A percentile compares a stretch with the other conserved stretches of the same genome.
These are phyloP conservation scores for Forsythia viridissima DNA, from an alignment of 257 asterid species.

Conservation along the genomic window DNA sequence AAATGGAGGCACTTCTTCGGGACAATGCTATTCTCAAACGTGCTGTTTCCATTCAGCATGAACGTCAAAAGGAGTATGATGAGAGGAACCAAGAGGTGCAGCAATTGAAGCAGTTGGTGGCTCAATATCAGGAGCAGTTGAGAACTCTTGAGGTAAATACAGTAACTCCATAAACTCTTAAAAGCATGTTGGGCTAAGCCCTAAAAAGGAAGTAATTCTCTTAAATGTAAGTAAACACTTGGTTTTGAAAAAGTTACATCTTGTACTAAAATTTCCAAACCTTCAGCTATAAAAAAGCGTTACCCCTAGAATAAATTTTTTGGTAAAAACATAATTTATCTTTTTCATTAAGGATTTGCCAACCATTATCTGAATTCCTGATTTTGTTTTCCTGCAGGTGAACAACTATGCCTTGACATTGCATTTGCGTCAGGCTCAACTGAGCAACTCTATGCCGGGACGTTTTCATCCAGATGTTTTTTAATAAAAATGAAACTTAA, in stretches of 20 bases:
- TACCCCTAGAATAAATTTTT: too few relatives aligned
- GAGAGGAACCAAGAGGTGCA: conserved; percentile 64
- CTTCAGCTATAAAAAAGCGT: not conserved
- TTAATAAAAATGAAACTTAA: conserved; percentile 18
- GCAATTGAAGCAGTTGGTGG: conserved; percentile 68
- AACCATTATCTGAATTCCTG: not conserved
- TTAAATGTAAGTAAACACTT: not conserved
- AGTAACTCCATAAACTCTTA: not conserved
- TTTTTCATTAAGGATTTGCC: not conserved
- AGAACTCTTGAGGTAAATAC: conserved; percentile 68
- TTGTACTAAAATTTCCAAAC: not conserved
- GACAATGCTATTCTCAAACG: conserved; percentile 78
- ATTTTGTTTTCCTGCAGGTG: conserved; percentile 47
- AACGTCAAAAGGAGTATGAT: conserved; percentile 81
- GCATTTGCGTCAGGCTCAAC: conserved; percentile 71
- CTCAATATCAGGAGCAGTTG: conserved; percentile 70
- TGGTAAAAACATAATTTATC: too few relatives aligned
- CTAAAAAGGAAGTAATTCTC: not conserved
- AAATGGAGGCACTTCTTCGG: conserved; percentile 48
- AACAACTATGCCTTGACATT: conserved; percentile 68
- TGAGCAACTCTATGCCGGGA: conserved; percentile 54
- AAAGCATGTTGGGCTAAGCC: not conserved
- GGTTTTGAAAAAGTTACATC: not conserved
- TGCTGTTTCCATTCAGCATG: conserved; percentile 84
- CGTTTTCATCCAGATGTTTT: conserved; percentile 68